Evolutionary conservation across 139 green algal species (phyloP), one percentile per base, ranked within the genome.

Genomic region (Ostreobium quekettii): DNA sequence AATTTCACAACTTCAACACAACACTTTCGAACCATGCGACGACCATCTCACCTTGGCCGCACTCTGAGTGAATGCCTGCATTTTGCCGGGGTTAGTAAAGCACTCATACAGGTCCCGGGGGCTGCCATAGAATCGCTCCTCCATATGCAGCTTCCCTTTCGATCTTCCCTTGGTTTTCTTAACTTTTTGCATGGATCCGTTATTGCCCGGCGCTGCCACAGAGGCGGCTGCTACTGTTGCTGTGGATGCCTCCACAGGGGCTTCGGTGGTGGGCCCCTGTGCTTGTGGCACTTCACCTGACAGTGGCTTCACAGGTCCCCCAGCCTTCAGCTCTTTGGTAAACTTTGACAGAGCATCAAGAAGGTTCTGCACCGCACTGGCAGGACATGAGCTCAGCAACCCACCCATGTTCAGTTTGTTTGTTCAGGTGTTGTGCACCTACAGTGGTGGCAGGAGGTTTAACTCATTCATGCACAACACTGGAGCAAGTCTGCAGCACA

Each of bases 51-150:
- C 74, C 65, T 84, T 65, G 3, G 80, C 80, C 15, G 78, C 63
- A 67, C 73, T 82, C 60, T 79, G 76, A 11, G 78, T 89, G 74
- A 82, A 91, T 1, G 80, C 84, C 57, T 74, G 73, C 26, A 91
- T 62, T 30, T 81, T 75, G 2, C 58, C 70, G 5, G 79, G 49
- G 42, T 86, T 64, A 2, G 80, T 89, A 66, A 95, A 92, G 78
- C 84, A 91, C 30, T 95, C 83, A 61, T 78, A 96, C 1, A 96
- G 67, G 78, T 97, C 90, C 15, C 36, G 30, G 0, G 80, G 60
- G 4, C 78, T 73, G 1, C 79, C 80, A 74, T 91, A 87, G 64
- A 88, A 96, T 19, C 58, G 66, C 62, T 92, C 82, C 1, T 64
- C 78, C 3, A 96, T 46, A 24, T 80, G 48, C 7, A 95, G 69